Conservation (phyloP, 169 alveolate species). For the Eimeria necatrix region DNA sequence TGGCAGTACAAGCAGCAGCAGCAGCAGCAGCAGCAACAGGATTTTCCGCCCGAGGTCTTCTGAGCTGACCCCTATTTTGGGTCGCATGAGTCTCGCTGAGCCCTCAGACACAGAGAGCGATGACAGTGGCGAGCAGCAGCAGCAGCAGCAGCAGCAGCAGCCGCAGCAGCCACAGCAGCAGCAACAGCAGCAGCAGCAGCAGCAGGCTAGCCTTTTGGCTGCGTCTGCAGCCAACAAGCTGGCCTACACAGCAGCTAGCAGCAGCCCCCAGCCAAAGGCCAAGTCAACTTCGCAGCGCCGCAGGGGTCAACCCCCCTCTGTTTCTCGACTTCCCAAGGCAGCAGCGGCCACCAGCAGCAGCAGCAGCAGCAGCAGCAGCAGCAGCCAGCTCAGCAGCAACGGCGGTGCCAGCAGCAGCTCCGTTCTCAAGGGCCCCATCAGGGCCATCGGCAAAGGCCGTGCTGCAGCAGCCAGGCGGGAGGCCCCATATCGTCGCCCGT, state of each 20-base stretch:
- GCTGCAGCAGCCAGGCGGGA: constrained; percentile 13
- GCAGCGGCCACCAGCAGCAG: background rate
- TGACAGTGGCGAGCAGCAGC: background rate
- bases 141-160: constrained; percentile 6
- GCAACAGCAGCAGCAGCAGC: too few relatives aligned
- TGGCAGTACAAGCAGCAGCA: background rate
- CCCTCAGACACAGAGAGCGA: constrained; percentile 16
- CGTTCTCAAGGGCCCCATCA: background rate
- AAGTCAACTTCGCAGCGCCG: background rate
- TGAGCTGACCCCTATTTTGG: constrained; percentile 9
- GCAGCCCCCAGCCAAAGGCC: background rate
- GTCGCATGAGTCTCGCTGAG: constrained; percentile 23
- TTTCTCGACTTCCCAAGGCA: background rate
- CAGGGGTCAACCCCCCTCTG: background rate
- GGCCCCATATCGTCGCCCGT: constrained; percentile 2
- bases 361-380: constrained; percentile 33
- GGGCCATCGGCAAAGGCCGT: background rate
- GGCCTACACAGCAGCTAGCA: background rate
- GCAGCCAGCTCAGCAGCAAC: too few relatives aligned
- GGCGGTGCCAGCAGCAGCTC: background rate
- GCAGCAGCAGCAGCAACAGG: constrained; percentile 27
- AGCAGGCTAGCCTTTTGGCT: background rate
- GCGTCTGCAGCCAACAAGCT: background rate
- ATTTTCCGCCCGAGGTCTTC: background rate
- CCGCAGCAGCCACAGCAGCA: too few relatives aligned